Percentiles rank a stretch among this genome's conserved stretches.
phyloP scores from a whole-genome alignment of 2,329 filamentous ascomycete genomes.

The Zalaria obscura region DNA sequence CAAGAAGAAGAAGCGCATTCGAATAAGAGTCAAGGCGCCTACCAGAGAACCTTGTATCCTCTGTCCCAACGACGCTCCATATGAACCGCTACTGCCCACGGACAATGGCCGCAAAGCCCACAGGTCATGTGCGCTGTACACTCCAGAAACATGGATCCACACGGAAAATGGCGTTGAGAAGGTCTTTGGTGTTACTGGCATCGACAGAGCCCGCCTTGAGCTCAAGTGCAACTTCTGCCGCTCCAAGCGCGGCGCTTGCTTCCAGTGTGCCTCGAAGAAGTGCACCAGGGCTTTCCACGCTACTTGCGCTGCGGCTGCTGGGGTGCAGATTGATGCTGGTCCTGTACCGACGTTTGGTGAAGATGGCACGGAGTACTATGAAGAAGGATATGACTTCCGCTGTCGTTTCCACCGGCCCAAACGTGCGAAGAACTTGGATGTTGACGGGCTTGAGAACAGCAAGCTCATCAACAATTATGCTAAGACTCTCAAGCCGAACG shows the following conservation, averaged over 20 bases:
- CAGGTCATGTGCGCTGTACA: slow-evolving; percentile 76
- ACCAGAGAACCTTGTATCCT: slow-evolving; percentile 73
- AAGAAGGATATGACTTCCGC: slow-evolving; percentile 82
- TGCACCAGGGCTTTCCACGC: slow-evolving; percentile 89
- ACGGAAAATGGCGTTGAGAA: slow-evolving; percentile 53
- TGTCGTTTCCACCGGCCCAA: slow-evolving; percentile 90
- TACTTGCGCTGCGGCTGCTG: slow-evolving; percentile 82
- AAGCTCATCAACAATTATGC: slow-evolving; percentile 55
- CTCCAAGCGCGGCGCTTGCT: slow-evolving; percentile 87
- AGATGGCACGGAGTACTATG: slow-evolving; percentile 82
- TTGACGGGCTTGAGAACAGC: slow-evolving; percentile 54
- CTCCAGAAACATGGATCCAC: slow-evolving; percentile 76
- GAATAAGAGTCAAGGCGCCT: slow-evolving; percentile 56
- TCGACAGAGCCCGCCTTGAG: slow-evolving; percentile 75
- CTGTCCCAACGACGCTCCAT: slow-evolving; percentile 79
- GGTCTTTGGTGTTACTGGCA: slow-evolving; percentile 64
- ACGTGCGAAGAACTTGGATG: slow-evolving; percentile 52
- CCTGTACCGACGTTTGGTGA: slow-evolving; percentile 77
- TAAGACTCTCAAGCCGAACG: slow-evolving; percentile 51
- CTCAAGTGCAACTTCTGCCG: slow-evolving; percentile 93
- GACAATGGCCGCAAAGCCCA: slow-evolving; percentile 82
- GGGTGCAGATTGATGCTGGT: slow-evolving; percentile 80
- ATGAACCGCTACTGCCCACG: slow-evolving; percentile 69
- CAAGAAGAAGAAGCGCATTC: slow-evolving; percentile 62
- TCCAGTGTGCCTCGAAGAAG: slow-evolving; percentile 92